Evolutionary conservation across 2,329 filamentous ascomycete species (phyloP).

Genomic region (Uncinocarpus reesii): DNA sequence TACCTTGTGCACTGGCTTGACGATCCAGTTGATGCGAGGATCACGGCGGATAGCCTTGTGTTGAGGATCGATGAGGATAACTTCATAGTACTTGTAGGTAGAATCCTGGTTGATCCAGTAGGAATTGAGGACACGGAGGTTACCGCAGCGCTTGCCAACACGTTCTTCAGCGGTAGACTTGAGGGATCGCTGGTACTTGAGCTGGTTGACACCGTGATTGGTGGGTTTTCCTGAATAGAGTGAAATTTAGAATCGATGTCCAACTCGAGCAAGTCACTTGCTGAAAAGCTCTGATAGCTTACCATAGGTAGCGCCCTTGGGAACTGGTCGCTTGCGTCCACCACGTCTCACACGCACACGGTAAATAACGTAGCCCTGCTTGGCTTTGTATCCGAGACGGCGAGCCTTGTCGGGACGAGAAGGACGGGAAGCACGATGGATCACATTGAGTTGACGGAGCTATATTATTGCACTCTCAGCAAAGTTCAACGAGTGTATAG

Average conservation of each 20-base stretch:
- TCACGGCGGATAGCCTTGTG: constrained; percentile 99
- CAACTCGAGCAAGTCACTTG: too few relatives aligned
- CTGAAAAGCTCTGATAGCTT: too few relatives aligned
- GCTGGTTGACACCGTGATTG: constrained; percentile 99
- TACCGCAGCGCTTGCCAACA: constrained; percentile 97
- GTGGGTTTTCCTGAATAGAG: constrained; percentile 82
- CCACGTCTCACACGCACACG: constrained; percentile 95
- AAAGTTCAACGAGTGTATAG: constrained; percentile 99
- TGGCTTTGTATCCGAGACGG: constrained; percentile 99
- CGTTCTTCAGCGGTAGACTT: constrained; percentile 97
- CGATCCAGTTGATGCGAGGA: constrained; percentile 99
- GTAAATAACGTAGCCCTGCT: constrained; percentile 99
- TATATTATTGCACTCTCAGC: constrained; percentile 99
- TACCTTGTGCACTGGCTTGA: constrained; percentile 95
- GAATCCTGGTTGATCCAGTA: constrained; percentile 99
- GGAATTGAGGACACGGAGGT: constrained; percentile 98
- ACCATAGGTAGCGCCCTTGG: constrained; percentile 99
- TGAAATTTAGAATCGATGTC: constrained; percentile 1
- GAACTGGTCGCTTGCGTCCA: constrained; percentile 92
- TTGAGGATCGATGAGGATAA: constrained; percentile 98
- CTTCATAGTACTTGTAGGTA: constrained; percentile 99
- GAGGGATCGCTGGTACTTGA: constrained; percentile 99
- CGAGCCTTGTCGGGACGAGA: constrained; percentile 87
- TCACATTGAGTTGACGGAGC: constrained; percentile 99
- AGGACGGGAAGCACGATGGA: constrained; percentile 96